Percentiles rank a stretch among this genome's conserved stretches.
These are phyloP conservation scores for Pseudogymnoascus sp. DNA, from an alignment of 2,329 filamentous ascomycete species.

Conservation along the genomic window DNA sequence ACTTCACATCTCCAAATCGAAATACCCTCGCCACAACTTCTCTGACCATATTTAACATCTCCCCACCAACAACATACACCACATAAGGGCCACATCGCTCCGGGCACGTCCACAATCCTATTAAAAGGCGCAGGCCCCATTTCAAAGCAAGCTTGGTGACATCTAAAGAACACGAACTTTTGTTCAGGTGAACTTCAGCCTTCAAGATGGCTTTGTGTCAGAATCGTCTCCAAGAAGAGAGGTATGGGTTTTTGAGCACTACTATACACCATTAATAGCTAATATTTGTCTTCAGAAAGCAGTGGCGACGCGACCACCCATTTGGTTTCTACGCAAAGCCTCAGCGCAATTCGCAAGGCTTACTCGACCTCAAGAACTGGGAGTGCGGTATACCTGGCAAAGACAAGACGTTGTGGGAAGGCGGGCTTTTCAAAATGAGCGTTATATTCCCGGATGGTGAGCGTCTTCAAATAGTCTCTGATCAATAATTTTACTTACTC, in stretches of 20 bases:
- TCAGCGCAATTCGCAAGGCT: conserved; percentile 66
- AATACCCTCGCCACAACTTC: background rate
- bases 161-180: background rate
- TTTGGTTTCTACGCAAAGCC: conserved; percentile 97
- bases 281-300: conserved; percentile 56
- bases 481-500: conserved; percentile 19
- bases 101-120: background rate
- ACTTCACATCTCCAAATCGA: conserved; percentile 7
- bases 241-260: conserved; percentile 44
- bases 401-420: conserved; percentile 94
- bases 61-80: background rate
- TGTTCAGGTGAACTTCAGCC: conserved; percentile 1
- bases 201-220: conserved; percentile 73
- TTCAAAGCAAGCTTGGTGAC: background rate
- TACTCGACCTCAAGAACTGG: conserved; percentile 90
- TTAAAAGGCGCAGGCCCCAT: background rate
- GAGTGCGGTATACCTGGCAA: conserved; percentile 95
- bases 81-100: background rate
- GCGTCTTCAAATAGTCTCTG: conserved; percentile 26
- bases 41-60: background rate
- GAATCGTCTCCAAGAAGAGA: conserved; percentile 80
- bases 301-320: conserved; percentile 94
- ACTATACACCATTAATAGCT: background rate
- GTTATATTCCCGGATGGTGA: conserved; percentile 88
- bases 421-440: conserved; percentile 91